phyloP scores from a whole-genome alignment of 2,329 filamentous ascomycete species.

The Penicillium frequentans region DNA sequence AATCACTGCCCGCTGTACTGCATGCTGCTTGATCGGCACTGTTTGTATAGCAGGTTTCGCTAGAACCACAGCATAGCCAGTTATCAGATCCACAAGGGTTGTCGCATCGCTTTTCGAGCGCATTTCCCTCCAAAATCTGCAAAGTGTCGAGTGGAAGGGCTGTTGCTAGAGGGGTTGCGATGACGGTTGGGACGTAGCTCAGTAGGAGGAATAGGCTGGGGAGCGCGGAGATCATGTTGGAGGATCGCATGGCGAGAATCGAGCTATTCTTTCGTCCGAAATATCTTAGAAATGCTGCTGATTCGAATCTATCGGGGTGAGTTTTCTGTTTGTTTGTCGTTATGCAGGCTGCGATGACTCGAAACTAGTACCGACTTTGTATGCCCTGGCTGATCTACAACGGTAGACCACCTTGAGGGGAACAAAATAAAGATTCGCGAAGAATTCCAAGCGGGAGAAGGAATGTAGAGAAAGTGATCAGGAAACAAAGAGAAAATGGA shows the following conservation, averaged over 20 bases:
- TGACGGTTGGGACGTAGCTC: constrained; percentile 18
- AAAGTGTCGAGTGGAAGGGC: constrained; percentile 4
- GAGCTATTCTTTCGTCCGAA: constrained; percentile 2
- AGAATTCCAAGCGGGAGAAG: constrained; percentile 5
- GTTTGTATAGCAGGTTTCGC: constrained; percentile 53
- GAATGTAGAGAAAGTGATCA: constrained; percentile 16
- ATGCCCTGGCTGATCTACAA: constrained; percentile 11
- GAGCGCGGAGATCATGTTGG: constrained; percentile 23
- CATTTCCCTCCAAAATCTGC: constrained; percentile 6
- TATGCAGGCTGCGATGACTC: constrained; percentile 5
- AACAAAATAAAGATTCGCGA: constrained; percentile 4
- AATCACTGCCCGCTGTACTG: constrained; percentile 31
- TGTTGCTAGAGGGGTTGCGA: constrained; percentile 32
- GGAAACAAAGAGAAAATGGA: constrained; percentile 8
- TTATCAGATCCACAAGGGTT: constrained; percentile 54
- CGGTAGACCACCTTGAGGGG: constrained; percentile 7
- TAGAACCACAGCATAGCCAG: constrained; percentile 51
- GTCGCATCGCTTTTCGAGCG: constrained; percentile 41
- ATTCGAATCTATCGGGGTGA: constrained; percentile 1
- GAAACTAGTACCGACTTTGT: constrained; percentile 4
- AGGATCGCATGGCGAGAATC: constrained; percentile 31
- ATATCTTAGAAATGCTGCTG: background rate
- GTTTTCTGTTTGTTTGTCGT: constrained; percentile 1
- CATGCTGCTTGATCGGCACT: constrained; percentile 51
- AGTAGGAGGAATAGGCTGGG: constrained; percentile 30